These are phyloP conservation scores for Colletotrichum higginsianum DNA, from an alignment of 2,329 filamentous ascomycete species.

Conservation along the genomic window DNA sequence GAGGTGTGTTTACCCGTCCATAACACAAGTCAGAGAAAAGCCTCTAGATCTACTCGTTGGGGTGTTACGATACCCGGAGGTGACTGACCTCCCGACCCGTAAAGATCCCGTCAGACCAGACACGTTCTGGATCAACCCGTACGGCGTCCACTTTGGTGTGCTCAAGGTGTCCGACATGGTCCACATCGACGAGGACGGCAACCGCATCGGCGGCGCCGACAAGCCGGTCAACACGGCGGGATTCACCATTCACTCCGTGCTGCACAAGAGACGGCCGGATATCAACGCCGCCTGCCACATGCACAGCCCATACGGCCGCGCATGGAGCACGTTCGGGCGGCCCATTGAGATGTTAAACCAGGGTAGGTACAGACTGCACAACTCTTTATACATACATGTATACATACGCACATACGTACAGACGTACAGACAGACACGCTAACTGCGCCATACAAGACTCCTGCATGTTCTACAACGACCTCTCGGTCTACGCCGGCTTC, in stretches of 20 bases:
- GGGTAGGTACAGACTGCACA: not conserved
- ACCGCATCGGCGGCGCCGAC: slow-evolving; percentile 69
- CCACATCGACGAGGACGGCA: slow-evolving; percentile 71
- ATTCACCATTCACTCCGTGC: slow-evolving; percentile 77
- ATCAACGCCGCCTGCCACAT: slow-evolving; percentile 78
- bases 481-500: slow-evolving; percentile 73
- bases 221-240: slow-evolving; percentile 78
- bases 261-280: slow-evolving; percentile 74
- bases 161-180: slow-evolving; percentile 78
- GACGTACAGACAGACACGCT: not conserved
- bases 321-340: slow-evolving; percentile 75
- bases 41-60: too few species aligned
- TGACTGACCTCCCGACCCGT: not conserved
- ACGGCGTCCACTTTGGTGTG: slow-evolving; percentile 76
- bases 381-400: too few species aligned
- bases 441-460: slow-evolving; percentile 57
- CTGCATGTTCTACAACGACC: slow-evolving; percentile 73
- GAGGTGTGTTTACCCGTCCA: slow-evolving; percentile 33
- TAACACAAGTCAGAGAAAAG: not conserved
- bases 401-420: too few species aligned
- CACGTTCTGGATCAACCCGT: slow-evolving; percentile 66
- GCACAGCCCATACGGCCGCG: slow-evolving; percentile 74
- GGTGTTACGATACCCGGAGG: too few species aligned
- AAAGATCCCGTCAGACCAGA: slow-evolving; percentile 52
- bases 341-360: slow-evolving; percentile 79